phyloP scores from a whole-genome alignment of 2,329 filamentous ascomycete species.

The Mollisiaceae sp. region DNA sequence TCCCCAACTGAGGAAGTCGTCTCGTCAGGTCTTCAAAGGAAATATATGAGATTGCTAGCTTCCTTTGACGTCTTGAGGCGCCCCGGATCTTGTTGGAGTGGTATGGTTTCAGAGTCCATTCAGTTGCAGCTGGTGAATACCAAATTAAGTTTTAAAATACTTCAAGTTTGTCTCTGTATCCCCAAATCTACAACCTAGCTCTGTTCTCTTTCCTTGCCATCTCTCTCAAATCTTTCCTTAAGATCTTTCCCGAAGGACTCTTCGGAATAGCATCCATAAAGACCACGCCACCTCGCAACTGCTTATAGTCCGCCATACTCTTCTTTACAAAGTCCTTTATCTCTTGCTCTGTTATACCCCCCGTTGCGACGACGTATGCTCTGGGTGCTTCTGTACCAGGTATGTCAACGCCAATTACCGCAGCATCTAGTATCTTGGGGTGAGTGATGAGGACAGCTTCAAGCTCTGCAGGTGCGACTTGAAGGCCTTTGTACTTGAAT shows the following conservation, averaged over 20 bases:
- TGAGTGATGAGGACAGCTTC: constrained; percentile 50
- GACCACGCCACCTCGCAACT: constrained; percentile 49
- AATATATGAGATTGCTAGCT: no score
- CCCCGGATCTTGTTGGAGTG: no score
- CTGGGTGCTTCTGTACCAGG: constrained; percentile 59
- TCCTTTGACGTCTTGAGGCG: no score
- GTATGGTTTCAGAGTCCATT: no score
- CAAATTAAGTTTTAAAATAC: no score
- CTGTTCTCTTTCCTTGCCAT: constrained; percentile 31
- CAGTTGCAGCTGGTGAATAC: no score
- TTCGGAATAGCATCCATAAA: constrained; percentile 55
- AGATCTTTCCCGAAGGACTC: constrained; percentile 54
- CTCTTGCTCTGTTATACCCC: constrained; percentile 44
- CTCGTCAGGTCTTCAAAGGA: no score
- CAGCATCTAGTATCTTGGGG: constrained; percentile 48
- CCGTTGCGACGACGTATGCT: constrained; percentile 56
- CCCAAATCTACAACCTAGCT: neutral
- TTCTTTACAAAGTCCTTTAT: constrained; percentile 48
- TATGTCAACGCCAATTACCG: constrained; percentile 50
- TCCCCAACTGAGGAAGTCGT: no score
- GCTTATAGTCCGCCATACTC: constrained; percentile 53
- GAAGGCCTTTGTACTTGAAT: constrained; percentile 54
- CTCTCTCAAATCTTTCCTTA: constrained; percentile 43
- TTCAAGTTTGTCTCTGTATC: neutral
- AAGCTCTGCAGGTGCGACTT: constrained; percentile 54